phyloP scores from a whole-genome alignment of 2,329 filamentous ascomycete species.

The Colletotrichum cereale region DNA sequence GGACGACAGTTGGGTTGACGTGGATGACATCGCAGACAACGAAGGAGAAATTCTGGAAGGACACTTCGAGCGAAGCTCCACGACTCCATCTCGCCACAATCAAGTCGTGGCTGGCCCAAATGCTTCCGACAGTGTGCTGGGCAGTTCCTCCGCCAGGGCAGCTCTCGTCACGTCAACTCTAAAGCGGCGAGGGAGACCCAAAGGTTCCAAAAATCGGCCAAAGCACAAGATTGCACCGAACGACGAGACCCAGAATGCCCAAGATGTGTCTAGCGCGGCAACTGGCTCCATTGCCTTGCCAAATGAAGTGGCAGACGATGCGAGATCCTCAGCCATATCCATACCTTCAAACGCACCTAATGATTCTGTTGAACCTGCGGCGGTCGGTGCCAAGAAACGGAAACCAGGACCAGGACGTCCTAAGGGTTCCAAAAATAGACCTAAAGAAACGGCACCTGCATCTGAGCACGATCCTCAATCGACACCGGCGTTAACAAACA shows the following conservation, averaged over 20 bases:
- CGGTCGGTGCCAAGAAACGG: constrained; percentile 52
- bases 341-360: not conserved
- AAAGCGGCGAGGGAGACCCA: constrained; percentile 43
- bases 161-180: constrained; percentile 36
- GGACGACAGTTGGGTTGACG: constrained; percentile 61
- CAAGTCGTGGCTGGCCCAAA: not conserved
- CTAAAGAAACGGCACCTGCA: constrained; percentile 48
- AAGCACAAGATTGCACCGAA: not conserved
- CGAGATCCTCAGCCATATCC: not conserved
- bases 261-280: not conserved
- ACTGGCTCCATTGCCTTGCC: not conserved
- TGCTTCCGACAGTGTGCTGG: not conserved
- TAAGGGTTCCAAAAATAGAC: constrained; percentile 65
- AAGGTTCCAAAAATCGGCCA: constrained; percentile 41
- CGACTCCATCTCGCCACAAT: not conserved
- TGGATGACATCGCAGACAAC: constrained; percentile 52
- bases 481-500: not conserved
- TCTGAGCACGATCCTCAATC: not conserved
- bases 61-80: not conserved
- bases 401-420: constrained; percentile 55
- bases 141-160: not conserved
- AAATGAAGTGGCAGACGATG: not conserved
- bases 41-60: constrained; percentile 28
- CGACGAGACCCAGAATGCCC: not conserved
- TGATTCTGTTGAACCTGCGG: constrained; percentile 28